Evolutionary conservation across 78 protist species (phyloP), one percentile per base, ranked within the genome.

Genomic region (Speleostelium caveatum): DNA sequence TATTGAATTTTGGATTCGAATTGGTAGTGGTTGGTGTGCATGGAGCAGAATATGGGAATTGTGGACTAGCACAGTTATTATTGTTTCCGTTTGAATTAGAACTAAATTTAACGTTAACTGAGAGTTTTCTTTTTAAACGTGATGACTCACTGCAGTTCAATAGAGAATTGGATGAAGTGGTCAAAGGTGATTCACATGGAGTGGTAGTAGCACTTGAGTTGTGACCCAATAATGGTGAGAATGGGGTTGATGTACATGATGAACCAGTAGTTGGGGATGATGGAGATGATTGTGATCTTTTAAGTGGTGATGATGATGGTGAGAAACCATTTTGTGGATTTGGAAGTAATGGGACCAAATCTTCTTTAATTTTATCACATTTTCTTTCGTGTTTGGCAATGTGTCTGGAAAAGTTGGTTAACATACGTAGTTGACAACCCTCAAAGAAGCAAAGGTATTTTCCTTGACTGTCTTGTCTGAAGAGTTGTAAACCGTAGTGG

Each of bases 401-500:
- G 60, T 86, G 93, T 36, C 93, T 65, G 14, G 87, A 75, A 41
- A 86, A 86, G 66, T 86, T 86, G 59, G 93, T 75, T 5, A 75
- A 51, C 93, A 86, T 86, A 24, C 93, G 65, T 0, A 86, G 35
- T 32, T 56, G 32, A 36, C 93, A 86, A 17, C 67, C 67, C 7
- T 75, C 87, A 66, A 86, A 86, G 85, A 86, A 86, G 32, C 93
- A 86, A 5, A 86, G 87, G 55, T 75, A 86, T 65, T 86, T 86
- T 19, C 93, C 93, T 55, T 75, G 93, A 30, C 42, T 72, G 36
- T 86, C 93, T 67, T 73, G 85, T 53, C 93, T 75, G 39, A 86
- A 86, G 45, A 86, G 26, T 30, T 86, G 72, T 22, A 86, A 41
- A 38, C 93, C 93, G 35, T 86, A 86, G 62, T 66, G 69, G 32